Evolutionary conservation across 2,329 filamentous ascomycete genomes (phyloP).

Genomic region (Lecanosticta acicola): DNA sequence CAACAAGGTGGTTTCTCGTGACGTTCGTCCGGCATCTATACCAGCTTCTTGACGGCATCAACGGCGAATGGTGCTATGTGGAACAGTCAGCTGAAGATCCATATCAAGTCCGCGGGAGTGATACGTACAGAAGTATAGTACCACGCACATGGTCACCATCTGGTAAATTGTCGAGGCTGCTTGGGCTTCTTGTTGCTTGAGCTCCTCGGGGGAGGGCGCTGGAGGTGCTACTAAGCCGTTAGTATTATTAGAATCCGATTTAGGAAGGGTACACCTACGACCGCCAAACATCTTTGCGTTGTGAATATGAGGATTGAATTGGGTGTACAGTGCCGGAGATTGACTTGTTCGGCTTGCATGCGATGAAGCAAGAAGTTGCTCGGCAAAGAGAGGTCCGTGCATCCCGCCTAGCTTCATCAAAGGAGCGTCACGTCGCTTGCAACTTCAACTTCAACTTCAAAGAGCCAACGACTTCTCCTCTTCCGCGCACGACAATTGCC

Average conservation of each 20-base stretch:
- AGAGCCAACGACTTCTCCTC: conserved; percentile 2
- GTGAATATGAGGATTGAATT: background rate
- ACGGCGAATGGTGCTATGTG: conserved; percentile 50
- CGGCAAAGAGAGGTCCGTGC: background rate
- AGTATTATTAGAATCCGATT: conserved; percentile 8
- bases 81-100: conserved; percentile 1
- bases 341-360: too few relatives aligned
- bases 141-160: conserved; percentile 58
- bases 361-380: background rate
- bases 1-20: background rate
- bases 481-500: background rate
- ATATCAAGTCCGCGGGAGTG: too few relatives aligned
- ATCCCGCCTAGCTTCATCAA: background rate
- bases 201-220: conserved; percentile 63
- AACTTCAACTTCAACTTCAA: conserved; percentile 4
- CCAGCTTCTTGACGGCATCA: conserved; percentile 49
- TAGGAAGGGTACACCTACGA: conserved; percentile 12
- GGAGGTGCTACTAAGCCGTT: conserved; percentile 59
- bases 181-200: conserved; percentile 60
- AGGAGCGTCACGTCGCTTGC: background rate
- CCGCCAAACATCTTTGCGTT: conserved; percentile 25
- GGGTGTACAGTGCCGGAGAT: conserved; percentile 5
- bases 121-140: conserved; percentile 70
- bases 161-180: conserved; percentile 63
- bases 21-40: conserved; percentile 20